Evolutionary conservation across 177 flowering plant species (phyloP).

Genomic region (Vitis hybrid): DNA sequence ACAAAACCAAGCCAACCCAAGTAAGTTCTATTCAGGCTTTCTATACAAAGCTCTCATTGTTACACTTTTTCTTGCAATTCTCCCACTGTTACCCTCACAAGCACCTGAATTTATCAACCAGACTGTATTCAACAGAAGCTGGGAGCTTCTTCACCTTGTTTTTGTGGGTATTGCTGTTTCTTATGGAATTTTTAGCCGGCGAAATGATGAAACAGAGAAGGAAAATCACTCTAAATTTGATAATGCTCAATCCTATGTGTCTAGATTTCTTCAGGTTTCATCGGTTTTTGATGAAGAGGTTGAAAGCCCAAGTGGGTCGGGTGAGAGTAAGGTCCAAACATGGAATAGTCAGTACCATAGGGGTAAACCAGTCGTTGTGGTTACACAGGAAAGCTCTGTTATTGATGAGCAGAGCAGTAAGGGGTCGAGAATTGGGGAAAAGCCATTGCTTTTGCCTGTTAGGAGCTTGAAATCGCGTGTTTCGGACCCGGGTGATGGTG

Average conservation of each 20-base stretch:
- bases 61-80: slow-evolving; percentile 39
- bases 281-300: slow-evolving; percentile 79
- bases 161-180: slow-evolving; percentile 91
- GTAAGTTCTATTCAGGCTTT: slow-evolving; percentile 55
- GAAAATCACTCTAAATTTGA: slow-evolving; percentile 41
- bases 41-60: slow-evolving; percentile 53
- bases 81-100: slow-evolving; percentile 77
- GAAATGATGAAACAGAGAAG: slow-evolving; percentile 50
- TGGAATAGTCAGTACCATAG: slow-evolving; percentile 71
- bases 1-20: slow-evolving; percentile 31
- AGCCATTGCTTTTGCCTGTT: slow-evolving; percentile 77
- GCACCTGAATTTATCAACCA: slow-evolving; percentile 76
- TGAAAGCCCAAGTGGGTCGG: slow-evolving; percentile 41
- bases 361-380: slow-evolving; percentile 56
- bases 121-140: slow-evolving; percentile 45
- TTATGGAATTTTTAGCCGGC: slow-evolving; percentile 80
- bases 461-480: slow-evolving; percentile 72
- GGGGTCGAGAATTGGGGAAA: slow-evolving; percentile 21
- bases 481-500: slow-evolving; percentile 22
- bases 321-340: slow-evolving; percentile 58
- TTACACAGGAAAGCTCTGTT: slow-evolving; percentile 41
- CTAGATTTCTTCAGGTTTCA: slow-evolving; percentile 73
- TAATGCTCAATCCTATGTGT: slow-evolving; percentile 55
- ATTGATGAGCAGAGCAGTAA: slow-evolving; percentile 29
- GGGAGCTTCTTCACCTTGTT: slow-evolving; percentile 89